phyloP scores from a whole-genome alignment of 2,329 filamentous ascomycete species.

The Aureobasidium sp. region DNA sequence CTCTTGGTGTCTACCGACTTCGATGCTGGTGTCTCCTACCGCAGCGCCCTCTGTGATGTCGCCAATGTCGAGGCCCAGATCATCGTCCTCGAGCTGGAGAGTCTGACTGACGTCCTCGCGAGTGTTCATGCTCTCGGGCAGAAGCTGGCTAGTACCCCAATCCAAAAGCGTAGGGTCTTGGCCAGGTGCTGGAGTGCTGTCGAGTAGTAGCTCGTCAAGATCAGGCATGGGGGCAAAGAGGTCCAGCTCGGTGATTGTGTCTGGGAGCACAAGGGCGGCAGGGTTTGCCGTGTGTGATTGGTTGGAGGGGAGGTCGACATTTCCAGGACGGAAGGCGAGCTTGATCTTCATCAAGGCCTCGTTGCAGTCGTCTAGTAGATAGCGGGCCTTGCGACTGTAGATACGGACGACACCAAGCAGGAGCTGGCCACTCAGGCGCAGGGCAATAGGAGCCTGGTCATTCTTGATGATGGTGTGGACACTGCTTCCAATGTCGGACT shows the following conservation, averaged over 20 bases:
- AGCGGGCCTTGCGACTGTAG: constrained; percentile 94
- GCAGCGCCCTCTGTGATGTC: constrained; percentile 31
- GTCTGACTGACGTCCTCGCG: constrained; percentile 32
- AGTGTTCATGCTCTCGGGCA: constrained; percentile 59
- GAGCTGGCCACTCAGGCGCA: constrained; percentile 89
- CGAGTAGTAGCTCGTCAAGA: constrained; percentile 67
- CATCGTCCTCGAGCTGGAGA: constrained; percentile 48
- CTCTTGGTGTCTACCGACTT: constrained; percentile 83
- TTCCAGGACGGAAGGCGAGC: constrained; percentile 94
- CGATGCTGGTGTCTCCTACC: constrained; percentile 53
- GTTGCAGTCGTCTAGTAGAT: constrained; percentile 93
- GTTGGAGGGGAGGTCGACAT: constrained; percentile 87
- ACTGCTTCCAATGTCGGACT: constrained; percentile 90
- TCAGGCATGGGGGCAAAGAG: constrained; percentile 73
- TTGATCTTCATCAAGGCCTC: constrained; percentile 97
- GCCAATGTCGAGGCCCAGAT: constrained; percentile 59
- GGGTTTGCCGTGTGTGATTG: constrained; percentile 67
- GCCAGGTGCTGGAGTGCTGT: constrained; percentile 25
- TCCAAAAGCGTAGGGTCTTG: constrained; percentile 43
- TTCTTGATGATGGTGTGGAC: constrained; percentile 92
- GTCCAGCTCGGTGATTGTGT: constrained; percentile 89
- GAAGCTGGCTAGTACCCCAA: constrained; percentile 66
- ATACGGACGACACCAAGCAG: constrained; percentile 94
- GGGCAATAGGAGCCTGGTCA: constrained; percentile 86
- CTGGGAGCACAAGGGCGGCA: constrained; percentile 79